phyloP scores from a whole-genome alignment of 805 yeast species.

The Monosporozyma aquatica region DNA sequence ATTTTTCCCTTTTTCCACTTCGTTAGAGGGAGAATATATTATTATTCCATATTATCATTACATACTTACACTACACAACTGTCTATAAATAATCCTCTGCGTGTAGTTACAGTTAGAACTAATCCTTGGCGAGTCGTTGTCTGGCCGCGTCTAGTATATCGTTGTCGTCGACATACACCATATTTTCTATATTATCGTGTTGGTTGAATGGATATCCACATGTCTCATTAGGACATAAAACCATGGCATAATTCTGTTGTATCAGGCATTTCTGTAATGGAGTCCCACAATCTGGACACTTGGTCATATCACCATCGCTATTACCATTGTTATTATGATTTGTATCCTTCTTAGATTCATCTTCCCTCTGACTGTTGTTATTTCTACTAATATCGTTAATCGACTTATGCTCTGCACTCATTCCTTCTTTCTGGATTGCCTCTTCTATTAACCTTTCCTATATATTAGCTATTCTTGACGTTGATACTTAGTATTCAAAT shows the following conservation, averaged over 20 bases:
- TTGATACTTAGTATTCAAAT: too few species aligned
- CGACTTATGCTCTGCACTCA: too few species aligned
- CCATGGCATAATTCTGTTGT: slow-evolving; percentile 28
- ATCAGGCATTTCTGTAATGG: slow-evolving; percentile 24
- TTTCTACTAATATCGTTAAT: too few species aligned
- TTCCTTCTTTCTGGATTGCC: too few species aligned
- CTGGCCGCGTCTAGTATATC: slow-evolving; percentile 25
- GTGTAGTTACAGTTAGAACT: too few species aligned
- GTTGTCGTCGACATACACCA: slow-evolving; percentile 23
- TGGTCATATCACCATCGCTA: not conserved
- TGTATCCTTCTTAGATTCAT: not conserved
- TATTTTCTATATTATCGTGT: slow-evolving; percentile 13
- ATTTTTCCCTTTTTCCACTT: too few species aligned
- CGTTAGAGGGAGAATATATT: too few species aligned
- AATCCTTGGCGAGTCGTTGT: slow-evolving; percentile 11
- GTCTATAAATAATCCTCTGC: not conserved
- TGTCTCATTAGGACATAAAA: slow-evolving; percentile 21
- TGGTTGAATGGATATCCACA: slow-evolving; percentile 28
- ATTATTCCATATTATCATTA: too few species aligned
- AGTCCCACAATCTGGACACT: slow-evolving; percentile 24
- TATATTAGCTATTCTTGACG: too few species aligned
- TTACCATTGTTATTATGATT: not conserved
- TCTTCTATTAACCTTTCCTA: too few species aligned
- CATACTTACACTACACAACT: not conserved
- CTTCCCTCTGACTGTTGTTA: not conserved